phyloP scores from a whole-genome alignment of 2,329 filamentous ascomycete species.

The Calonectria naviculata region DNA sequence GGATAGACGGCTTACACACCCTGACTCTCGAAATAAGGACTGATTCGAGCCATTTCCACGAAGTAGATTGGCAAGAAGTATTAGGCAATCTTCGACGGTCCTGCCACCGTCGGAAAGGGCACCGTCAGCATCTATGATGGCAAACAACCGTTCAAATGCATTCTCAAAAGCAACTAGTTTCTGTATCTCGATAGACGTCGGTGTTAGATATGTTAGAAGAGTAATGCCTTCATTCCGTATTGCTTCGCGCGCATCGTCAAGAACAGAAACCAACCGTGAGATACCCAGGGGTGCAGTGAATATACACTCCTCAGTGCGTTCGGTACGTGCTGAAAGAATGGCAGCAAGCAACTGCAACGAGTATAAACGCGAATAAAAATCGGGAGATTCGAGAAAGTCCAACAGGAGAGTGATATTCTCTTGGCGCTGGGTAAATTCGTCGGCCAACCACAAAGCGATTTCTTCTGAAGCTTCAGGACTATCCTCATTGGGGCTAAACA shows the following conservation, averaged over 20 bases:
- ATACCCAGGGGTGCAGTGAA: slow-evolving; percentile 90
- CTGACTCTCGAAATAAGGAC: slow-evolving; percentile 91
- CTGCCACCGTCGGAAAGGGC: slow-evolving; percentile 85
- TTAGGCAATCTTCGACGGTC: slow-evolving; percentile 91
- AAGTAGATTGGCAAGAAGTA: slow-evolving; percentile 89
- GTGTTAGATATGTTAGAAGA: slow-evolving; percentile 90
- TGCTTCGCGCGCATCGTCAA: slow-evolving; percentile 89
- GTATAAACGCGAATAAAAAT: slow-evolving; percentile 93
- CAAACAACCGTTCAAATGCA: slow-evolving; percentile 89
- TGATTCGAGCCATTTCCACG: slow-evolving; percentile 92
- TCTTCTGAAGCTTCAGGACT: slow-evolving; percentile 96
- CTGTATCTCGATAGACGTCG: slow-evolving; percentile 87
- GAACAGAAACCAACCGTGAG: slow-evolving; percentile 82
- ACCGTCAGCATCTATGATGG: slow-evolving; percentile 84
- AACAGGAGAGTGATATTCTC: slow-evolving; percentile 94
- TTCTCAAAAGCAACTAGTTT: slow-evolving; percentile 97
- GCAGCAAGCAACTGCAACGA: slow-evolving; percentile 89
- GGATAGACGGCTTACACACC: slow-evolving; percentile 79
- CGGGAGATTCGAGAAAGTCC: slow-evolving; percentile 85
- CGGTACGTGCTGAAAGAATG: slow-evolving; percentile 85
- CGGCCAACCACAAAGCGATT: slow-evolving; percentile 94
- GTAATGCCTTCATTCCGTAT: slow-evolving; percentile 88
- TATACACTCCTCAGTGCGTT: slow-evolving; percentile 94
- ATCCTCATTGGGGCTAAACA: slow-evolving; percentile 78
- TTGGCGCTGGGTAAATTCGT: slow-evolving; percentile 97